Conservation (phyloP, 2,329 filamentous ascomycete genomes). For the Ophidiomyces ophidiicola region DNA sequence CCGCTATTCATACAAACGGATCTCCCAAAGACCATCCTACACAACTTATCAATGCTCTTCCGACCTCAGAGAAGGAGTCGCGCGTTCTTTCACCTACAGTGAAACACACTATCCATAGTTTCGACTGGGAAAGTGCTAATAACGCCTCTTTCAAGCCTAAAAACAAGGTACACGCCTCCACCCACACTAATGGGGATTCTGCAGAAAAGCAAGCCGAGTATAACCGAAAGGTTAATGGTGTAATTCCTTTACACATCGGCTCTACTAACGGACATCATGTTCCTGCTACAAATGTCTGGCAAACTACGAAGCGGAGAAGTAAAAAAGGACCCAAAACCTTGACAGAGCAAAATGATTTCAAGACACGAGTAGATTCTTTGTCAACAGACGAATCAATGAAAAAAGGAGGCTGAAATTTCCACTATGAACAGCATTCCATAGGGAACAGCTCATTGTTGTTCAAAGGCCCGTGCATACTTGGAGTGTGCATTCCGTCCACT, state of each 20-base stretch:
- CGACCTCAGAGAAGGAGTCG: conserved; percentile 22
- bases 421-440: not conserved
- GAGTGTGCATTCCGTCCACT: not conserved
- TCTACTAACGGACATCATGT: conserved; percentile 15
- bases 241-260: conserved; percentile 14
- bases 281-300: conserved; percentile 26
- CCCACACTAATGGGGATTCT: conserved; percentile 15
- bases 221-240: conserved; percentile 25
- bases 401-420: conserved; percentile 32
- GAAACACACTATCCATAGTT: conserved; percentile 25
- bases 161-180: conserved; percentile 21
- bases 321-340: conserved; percentile 28
- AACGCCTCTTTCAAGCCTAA: conserved; percentile 26
- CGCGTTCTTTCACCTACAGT: conserved; percentile 21
- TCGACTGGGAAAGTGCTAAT: conserved; percentile 27
- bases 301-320: conserved; percentile 34
- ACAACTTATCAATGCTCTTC: not conserved
- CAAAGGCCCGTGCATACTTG: not conserved
- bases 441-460: not conserved
- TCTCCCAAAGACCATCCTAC: not conserved
- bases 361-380: conserved; percentile 27
- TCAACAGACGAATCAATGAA: conserved; percentile 34
- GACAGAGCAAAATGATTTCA: conserved; percentile 22
- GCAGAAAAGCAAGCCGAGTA: conserved; percentile 24
- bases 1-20: not conserved